phyloP scores from a whole-genome alignment of 2,329 filamentous ascomycete species.

The Pseudogymnoascus destructans region DNA sequence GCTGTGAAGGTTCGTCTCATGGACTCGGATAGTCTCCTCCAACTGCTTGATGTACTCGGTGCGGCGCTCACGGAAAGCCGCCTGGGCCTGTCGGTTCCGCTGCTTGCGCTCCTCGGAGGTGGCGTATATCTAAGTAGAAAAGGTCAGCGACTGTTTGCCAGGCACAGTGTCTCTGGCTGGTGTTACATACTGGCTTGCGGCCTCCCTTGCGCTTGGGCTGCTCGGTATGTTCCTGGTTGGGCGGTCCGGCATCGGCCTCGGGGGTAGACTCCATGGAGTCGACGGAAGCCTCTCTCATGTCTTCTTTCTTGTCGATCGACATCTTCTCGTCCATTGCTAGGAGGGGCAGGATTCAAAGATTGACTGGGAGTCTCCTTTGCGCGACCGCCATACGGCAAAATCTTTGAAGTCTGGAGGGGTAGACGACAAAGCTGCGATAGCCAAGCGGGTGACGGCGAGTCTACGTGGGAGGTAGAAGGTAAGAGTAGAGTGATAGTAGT shows the following conservation, averaged over 20 bases:
- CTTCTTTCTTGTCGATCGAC: conserved; percentile 51
- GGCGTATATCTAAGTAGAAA: conserved; percentile 67
- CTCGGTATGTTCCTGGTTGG: conserved; percentile 37
- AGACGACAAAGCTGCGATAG: not conserved
- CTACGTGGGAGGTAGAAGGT: conserved; percentile 1
- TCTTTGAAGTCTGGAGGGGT: not conserved
- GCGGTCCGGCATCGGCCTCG: conserved; percentile 36
- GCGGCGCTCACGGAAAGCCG: conserved; percentile 87
- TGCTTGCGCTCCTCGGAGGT: conserved; percentile 98
- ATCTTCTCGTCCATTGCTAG: conserved; percentile 48
- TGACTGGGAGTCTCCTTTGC: not conserved
- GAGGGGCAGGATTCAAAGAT: not conserved
- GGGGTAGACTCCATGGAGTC: conserved; percentile 49
- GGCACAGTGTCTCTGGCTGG: conserved; percentile 7
- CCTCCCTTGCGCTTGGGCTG: conserved; percentile 91
- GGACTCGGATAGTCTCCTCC: conserved; percentile 91
- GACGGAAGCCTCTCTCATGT: conserved; percentile 44
- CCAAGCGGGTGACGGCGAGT: not conserved
- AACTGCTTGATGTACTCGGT: conserved; percentile 99
- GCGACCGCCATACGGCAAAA: not conserved
- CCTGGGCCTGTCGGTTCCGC: conserved; percentile 91
- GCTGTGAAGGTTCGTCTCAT: conserved; percentile 86
- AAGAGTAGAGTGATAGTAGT: not conserved
- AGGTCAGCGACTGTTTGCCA: conserved; percentile 15
- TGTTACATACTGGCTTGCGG: conserved; percentile 72